Percentiles rank a stretch among this genome's conserved stretches.
These are phyloP conservation scores for Aspergillus campestris DNA, from an alignment of 495 filamentous ascomycete genomes.

Conservation along the genomic window DNA sequence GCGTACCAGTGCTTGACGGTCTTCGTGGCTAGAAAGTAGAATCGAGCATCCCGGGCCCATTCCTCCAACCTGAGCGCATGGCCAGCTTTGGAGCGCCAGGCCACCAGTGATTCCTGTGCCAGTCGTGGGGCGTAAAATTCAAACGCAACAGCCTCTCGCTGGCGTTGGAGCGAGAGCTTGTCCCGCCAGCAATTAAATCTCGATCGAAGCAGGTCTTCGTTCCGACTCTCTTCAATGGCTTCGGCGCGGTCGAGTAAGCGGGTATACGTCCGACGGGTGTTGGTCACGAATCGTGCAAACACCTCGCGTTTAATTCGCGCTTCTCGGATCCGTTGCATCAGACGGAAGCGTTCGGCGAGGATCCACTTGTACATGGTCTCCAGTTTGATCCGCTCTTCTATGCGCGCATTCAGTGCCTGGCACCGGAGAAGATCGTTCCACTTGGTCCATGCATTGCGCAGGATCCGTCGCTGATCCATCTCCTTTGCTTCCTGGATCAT, in stretches of 20 bases:
- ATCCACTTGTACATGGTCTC: slow-evolving; percentile 59
- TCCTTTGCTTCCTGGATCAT: slow-evolving; percentile 45
- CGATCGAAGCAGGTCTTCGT: slow-evolving; percentile 23
- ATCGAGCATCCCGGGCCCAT: slow-evolving; percentile 48
- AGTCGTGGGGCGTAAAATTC: slow-evolving; percentile 47
- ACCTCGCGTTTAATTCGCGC: slow-evolving; percentile 38
- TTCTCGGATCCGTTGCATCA: slow-evolving; percentile 47
- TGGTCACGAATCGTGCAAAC: slow-evolving; percentile 35
- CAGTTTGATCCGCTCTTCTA: slow-evolving; percentile 51
- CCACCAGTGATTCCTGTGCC: slow-evolving; percentile 37
- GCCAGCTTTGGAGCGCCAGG: slow-evolving; percentile 37
- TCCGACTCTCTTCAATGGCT: slow-evolving; percentile 24
- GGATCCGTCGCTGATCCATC: slow-evolving; percentile 42
- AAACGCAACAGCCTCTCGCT: slow-evolving; percentile 41
- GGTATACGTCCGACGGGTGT: slow-evolving; percentile 29
- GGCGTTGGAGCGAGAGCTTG: slow-evolving; percentile 31
- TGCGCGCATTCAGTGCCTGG: slow-evolving; percentile 40
- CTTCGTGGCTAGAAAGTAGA: slow-evolving; percentile 49
- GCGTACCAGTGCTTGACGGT: slow-evolving; percentile 48
- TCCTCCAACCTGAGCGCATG: slow-evolving; percentile 41
- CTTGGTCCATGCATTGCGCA: slow-evolving; percentile 51
- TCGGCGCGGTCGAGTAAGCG: slow-evolving; percentile 31
- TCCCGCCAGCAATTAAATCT: slow-evolving; percentile 38
- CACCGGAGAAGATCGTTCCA: slow-evolving; percentile 62
- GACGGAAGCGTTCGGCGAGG: slow-evolving; percentile 42